Evolutionary conservation across 352 stramenopile species (phyloP).

Genomic region (Phytophthora idaei): DNA sequence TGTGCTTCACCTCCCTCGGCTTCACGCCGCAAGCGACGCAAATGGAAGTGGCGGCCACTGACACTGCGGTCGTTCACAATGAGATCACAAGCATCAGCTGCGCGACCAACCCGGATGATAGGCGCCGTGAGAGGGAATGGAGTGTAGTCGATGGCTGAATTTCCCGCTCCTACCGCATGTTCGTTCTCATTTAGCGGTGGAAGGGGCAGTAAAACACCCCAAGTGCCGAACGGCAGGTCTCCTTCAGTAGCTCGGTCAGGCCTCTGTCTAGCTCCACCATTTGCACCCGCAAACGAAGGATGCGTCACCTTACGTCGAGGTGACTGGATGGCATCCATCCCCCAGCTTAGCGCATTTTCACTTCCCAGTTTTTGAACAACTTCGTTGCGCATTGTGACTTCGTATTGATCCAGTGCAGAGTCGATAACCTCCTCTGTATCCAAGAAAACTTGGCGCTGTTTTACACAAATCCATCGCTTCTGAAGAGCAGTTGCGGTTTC

Average conservation of each 20-base stretch:
- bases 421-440: constrained; percentile 78
- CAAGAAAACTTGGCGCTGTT: constrained; percentile 73
- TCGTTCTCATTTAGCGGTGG: constrained; percentile 73
- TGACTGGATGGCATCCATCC: constrained; percentile 82
- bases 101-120: constrained; percentile 78
- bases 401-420: constrained; percentile 67
- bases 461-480: constrained; percentile 70
- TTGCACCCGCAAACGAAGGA: constrained; percentile 21
- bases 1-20: constrained; percentile 57
- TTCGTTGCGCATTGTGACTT: constrained; percentile 59
- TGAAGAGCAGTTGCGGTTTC: constrained; percentile 49
- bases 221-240: constrained; percentile 66
- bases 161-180: constrained; percentile 14
- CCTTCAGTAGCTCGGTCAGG: constrained; percentile 16
- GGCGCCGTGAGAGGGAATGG: constrained; percentile 75
- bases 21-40: constrained; percentile 70
- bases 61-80: constrained; percentile 90
- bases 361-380: constrained; percentile 73
- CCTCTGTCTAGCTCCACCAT: constrained; percentile 9
- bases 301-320: constrained; percentile 55
- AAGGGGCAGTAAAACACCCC: constrained; percentile 75
- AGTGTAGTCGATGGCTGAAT: constrained; percentile 45
- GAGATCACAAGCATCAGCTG: constrained; percentile 85
- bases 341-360: constrained; percentile 85
- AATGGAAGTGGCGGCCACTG: constrained; percentile 84